A percentile compares a stretch with the other conserved stretches of the same genome.
Evolutionary conservation across 495 filamentous ascomycete genomes (phyloP).

Genomic region (Xanthoparmelia taractica): DNA sequence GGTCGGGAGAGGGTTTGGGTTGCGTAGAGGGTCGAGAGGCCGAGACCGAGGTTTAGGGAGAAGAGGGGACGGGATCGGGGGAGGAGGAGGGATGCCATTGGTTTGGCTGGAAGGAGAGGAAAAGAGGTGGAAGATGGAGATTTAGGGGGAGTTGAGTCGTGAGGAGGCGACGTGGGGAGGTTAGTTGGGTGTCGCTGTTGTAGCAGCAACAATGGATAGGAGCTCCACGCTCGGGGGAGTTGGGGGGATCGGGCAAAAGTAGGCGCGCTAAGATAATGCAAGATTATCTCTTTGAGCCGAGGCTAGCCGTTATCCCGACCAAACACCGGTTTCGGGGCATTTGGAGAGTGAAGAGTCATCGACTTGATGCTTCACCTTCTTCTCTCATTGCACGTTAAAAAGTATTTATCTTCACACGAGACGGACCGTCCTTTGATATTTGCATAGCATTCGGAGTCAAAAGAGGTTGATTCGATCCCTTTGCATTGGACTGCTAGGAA

Average conservation of each 20-base stretch:
- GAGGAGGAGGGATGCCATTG: conserved; percentile 27
- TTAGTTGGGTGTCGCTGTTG: not conserved
- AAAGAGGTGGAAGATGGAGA: not conserved
- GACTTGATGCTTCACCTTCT: conserved; percentile 3
- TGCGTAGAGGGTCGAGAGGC: conserved; percentile 36
- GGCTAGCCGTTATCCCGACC: not conserved
- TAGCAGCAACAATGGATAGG: not conserved
- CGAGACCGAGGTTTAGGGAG: conserved; percentile 36
- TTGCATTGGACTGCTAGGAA: not conserved
- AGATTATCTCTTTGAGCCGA: not conserved
- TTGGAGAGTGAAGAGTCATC: conserved; percentile 6
- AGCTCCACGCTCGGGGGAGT: too few species aligned
- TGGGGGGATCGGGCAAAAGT: too few species aligned
- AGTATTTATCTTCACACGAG: too few species aligned
- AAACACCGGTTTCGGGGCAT: conserved; percentile 11
- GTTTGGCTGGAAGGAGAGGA: too few species aligned
- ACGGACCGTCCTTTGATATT: not conserved
- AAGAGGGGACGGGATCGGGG: conserved; percentile 27
- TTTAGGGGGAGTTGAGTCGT: not conserved
- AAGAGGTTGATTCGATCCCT: not conserved
- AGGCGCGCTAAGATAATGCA: conserved; percentile 1
- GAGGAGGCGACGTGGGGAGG: not conserved
- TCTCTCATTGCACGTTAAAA: not conserved
- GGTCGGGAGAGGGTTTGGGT: conserved; percentile 28
- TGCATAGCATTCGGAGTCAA: not conserved